Conservation (phyloP, 2,329 filamentous ascomycete genomes). For the Teratosphaeria viscida region DNA sequence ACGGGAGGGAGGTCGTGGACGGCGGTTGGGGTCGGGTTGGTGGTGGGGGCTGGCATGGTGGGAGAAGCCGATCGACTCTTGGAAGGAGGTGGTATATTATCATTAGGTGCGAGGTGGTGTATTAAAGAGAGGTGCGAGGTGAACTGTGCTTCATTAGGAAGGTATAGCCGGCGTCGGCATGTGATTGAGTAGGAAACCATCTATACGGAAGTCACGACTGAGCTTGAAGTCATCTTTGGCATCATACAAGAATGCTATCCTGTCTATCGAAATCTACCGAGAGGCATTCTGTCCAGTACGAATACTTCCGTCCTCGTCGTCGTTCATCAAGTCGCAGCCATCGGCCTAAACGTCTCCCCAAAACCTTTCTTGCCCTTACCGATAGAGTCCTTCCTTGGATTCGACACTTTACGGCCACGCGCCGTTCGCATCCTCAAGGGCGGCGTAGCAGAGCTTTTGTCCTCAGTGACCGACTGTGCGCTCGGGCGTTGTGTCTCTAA, state of each 20-base stretch:
- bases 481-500: not conserved
- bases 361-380: not conserved
- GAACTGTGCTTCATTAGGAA: not conserved
- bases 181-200: not conserved
- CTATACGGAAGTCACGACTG: no score
- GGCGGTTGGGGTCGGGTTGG: constrained; percentile 5
- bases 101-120: not conserved
- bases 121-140: not conserved
- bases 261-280: not conserved
- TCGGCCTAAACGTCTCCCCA: not conserved
- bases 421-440: not conserved
- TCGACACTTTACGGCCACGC: not conserved
- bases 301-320: not conserved
- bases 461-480: not conserved
- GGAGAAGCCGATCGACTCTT: not conserved
- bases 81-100: not conserved
- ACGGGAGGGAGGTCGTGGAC: constrained; percentile 1
- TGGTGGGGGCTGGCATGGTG: not conserved
- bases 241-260: not conserved
- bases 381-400: not conserved
- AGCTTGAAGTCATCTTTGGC: not conserved
- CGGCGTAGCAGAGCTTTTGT: not conserved
- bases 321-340: not conserved
- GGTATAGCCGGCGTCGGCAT: not conserved
- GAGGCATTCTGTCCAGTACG: not conserved